A percentile compares a stretch with the other conserved stretches of the same genome.
These are phyloP conservation scores for Colletotrichum zoysiae DNA, from an alignment of 2,329 filamentous ascomycete species.

Conservation along the genomic window DNA sequence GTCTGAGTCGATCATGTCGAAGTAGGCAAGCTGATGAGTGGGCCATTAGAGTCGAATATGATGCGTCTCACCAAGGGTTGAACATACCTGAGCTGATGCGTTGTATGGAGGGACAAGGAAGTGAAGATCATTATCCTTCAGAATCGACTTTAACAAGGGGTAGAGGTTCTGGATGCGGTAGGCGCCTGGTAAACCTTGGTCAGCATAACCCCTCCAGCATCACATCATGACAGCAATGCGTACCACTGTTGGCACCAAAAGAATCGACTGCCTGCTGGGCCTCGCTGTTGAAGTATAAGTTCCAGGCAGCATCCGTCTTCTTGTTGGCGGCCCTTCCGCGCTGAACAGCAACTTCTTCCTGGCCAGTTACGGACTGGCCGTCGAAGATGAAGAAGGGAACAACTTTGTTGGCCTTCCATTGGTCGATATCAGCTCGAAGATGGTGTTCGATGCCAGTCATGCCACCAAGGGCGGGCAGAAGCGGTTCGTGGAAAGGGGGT, in stretches of 20 bases:
- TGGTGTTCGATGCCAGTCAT: slow-evolving; percentile 82
- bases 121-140: slow-evolving; percentile 76
- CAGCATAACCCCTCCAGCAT: slow-evolving; percentile 20
- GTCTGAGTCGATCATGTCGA: slow-evolving; percentile 75
- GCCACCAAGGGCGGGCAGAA: slow-evolving; percentile 90
- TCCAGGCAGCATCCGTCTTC: slow-evolving; percentile 86
- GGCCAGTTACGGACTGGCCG: slow-evolving; percentile 83
- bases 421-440: slow-evolving; percentile 81
- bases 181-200: slow-evolving; percentile 66
- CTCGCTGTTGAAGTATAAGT: slow-evolving; percentile 83
- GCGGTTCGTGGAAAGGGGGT: slow-evolving; percentile 81
- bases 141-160: slow-evolving; percentile 79
- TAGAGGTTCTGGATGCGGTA: slow-evolving; percentile 80
- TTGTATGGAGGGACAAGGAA: slow-evolving; percentile 90
- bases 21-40: slow-evolving; percentile 78
- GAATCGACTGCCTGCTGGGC: slow-evolving; percentile 84
- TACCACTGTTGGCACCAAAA: slow-evolving; percentile 86
- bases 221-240: slow-evolving; percentile 43
- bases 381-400: slow-evolving; percentile 93
- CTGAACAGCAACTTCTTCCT: slow-evolving; percentile 76
- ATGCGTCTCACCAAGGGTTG: background rate
- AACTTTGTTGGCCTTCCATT: slow-evolving; percentile 77
- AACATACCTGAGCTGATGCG: slow-evolving; percentile 83
- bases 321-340: slow-evolving; percentile 74
- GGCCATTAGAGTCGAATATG: slow-evolving; percentile 47